Conservation (phyloP, 495 filamentous ascomycete genomes). For the Cryomyces minteri region DNA sequence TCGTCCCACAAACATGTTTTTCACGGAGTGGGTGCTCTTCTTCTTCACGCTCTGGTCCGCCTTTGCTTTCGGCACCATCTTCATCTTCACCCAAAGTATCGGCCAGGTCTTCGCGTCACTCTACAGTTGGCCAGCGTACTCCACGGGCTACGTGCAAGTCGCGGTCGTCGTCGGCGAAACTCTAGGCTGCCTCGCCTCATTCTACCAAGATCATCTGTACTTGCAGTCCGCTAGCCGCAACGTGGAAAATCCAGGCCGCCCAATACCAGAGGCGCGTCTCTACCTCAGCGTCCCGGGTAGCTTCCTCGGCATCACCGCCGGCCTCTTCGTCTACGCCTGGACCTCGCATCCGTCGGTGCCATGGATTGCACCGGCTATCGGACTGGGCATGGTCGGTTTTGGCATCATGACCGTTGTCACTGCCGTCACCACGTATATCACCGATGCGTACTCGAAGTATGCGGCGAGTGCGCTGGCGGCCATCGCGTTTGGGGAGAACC, state of each 20-base stretch:
- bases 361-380: conserved; percentile 13
- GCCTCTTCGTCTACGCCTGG: conserved; percentile 15
- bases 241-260: conserved; percentile 4
- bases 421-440: conserved; percentile 17
- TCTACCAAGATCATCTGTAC: conserved; percentile 12
- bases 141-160: conserved; percentile 15
- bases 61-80: conserved; percentile 32
- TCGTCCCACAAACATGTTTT: conserved; percentile 26
- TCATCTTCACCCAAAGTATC: conserved; percentile 22
- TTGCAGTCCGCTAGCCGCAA: conserved; percentile 9
- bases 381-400: conserved; percentile 11
- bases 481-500: conserved; percentile 19
- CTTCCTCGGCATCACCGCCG: conserved; percentile 11
- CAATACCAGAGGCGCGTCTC: conserved; percentile 15
- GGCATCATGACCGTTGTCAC: conserved; percentile 10
- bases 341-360: conserved; percentile 7
- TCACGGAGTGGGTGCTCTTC: conserved; percentile 35
- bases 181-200: conserved; percentile 10
- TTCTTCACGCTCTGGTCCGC: conserved; percentile 30
- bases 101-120: conserved; percentile 13
- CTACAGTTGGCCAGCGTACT: conserved; percentile 14
- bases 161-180: conserved; percentile 19
- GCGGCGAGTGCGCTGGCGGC: conserved; percentile 21
- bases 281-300: conserved; percentile 9
- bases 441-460: conserved; percentile 21